Percentiles rank a stretch among this genome's conserved stretches.
These are phyloP conservation scores for Nosema muscidifuracis DNA, from an alignment of 371 early-diverging fungal genomes.

Conservation along the genomic window DNA sequence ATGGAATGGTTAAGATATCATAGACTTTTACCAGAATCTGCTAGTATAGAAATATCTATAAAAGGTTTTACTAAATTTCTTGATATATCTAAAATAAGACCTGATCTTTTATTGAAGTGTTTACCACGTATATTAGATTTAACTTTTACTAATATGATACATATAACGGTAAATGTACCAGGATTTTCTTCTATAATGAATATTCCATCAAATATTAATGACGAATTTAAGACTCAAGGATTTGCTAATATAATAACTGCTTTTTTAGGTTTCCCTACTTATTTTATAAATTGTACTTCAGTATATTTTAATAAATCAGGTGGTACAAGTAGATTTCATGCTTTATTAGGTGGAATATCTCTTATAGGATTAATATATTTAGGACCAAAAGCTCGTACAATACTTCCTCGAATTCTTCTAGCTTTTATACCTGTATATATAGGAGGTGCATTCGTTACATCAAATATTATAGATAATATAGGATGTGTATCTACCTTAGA, in stretches of 20 bases:
- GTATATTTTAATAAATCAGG: conserved; percentile 35
- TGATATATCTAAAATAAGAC: background rate
- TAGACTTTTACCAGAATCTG: background rate
- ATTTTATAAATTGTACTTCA: conserved; percentile 47
- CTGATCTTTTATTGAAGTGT: conserved; percentile 1
- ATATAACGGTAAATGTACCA: conserved; percentile 44
- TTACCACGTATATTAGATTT: conserved; percentile 23
- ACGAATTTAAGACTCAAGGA: conserved; percentile 29
- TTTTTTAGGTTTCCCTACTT: conserved; percentile 39
- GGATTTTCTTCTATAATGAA: conserved; percentile 19
- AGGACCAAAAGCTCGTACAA: conserved; percentile 1
- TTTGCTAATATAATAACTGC: conserved; percentile 26
- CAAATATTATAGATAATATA: background rate
- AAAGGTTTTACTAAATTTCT: background rate
- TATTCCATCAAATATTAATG: conserved; percentile 9
- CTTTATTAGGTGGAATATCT: background rate
- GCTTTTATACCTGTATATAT: conserved; percentile 31
- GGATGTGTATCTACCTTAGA: background rate
- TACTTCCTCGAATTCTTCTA: conserved; percentile 31
- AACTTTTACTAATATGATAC: conserved; percentile 34
- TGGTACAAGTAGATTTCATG: conserved; percentile 13
- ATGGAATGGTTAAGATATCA: background rate
- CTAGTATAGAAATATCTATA: background rate
- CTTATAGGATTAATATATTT: background rate
- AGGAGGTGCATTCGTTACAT: background rate